Base-by-base conservation (phyloP, 345 rosid species). In the Stellera chamaejasme region DNA sequence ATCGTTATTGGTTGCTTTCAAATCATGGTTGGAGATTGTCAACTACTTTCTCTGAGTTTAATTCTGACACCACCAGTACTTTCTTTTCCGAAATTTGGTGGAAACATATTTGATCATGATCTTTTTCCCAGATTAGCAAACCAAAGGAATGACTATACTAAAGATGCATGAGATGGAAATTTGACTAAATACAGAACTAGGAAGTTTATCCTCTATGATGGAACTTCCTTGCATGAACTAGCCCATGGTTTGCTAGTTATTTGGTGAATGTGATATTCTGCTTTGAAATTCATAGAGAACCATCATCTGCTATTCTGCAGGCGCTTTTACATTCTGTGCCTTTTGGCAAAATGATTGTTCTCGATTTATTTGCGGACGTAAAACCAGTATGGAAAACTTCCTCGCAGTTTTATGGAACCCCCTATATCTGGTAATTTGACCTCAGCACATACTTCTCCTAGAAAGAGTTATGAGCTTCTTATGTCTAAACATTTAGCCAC, bases 241-340 rank as follows among this genome's bases (percentile, higher is more conserved):
- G 39, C 39, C 39, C 39, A 32, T 8, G 39, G 39, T 32, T 32
- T 32, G 39, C 39, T 32, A 32, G 39, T 2, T 32, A 32, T 32
- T 32, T 32, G 39, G 39, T 8, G 9, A 32, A 32, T 32, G 9
- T 4, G 39, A 5, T 32, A 32, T 8, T 32, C 7, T 32, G 6
- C 7, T 32, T 32, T 5, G 9, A 32, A 51, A 25, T 23, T 23
- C 13, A 51, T 25, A 44, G 1, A 56, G 10, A 11, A 56, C 23
- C 45, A 10, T 43, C n/a, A 11, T 43, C 10, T 7, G 25, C n/a
- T 13, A 6, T 52, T 61, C 62, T 75, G 70, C 83, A 92, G 98
- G 98, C 98, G 46, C 95, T 92, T 75, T 69, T 92, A 55, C 93
- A 85, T 65, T 83, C 98, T 16, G 93, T 92, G 67, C 95, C 98